These are phyloP conservation scores for Fusarium chaquense DNA, from an alignment of 2,329 filamentous ascomycete species.

Conservation along the genomic window DNA sequence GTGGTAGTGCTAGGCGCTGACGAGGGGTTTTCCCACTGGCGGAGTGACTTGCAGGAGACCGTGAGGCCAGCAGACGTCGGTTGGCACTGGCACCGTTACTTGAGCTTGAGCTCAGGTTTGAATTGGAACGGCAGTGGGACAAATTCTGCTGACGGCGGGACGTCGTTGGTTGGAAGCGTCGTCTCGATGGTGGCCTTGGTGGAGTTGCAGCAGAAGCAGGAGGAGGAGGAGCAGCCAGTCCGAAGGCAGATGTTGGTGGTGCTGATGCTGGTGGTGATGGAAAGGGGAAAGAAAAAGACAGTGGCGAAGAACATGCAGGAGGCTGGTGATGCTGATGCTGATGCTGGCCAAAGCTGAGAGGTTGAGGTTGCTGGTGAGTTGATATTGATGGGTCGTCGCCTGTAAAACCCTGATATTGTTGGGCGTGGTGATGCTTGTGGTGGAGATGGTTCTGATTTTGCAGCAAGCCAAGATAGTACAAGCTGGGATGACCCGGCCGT, in stretches of 20 bases:
- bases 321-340: constrained; percentile 28
- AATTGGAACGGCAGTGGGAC: constrained; percentile 46
- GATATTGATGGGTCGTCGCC: constrained; percentile 23
- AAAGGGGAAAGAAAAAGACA: constrained; percentile 19
- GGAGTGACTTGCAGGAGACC: constrained; percentile 41
- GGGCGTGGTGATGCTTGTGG: constrained; percentile 16
- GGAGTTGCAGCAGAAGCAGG: constrained; percentile 36
- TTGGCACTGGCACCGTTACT: constrained; percentile 27
- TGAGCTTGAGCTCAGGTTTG: constrained; percentile 30
- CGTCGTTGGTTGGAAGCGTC: constrained; percentile 45
- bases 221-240: constrained; percentile 37
- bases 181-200: constrained; percentile 38
- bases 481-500: constrained; percentile 27
- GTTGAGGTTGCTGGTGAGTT: constrained; percentile 27
- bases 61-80: constrained; percentile 40
- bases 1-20: constrained; percentile 41
- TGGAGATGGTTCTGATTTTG: constrained; percentile 39
- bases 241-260: constrained; percentile 34
- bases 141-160: constrained; percentile 43
- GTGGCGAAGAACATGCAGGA: constrained; percentile 32
- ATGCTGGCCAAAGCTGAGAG: constrained; percentile 26
- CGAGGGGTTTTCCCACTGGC: constrained; percentile 43
- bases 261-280: constrained; percentile 33
- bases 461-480: constrained; percentile 38
- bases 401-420: constrained; percentile 33